Evolutionary conservation across 1,139 yeast species (phyloP).

Genomic region (Taphrina confusa): DNA sequence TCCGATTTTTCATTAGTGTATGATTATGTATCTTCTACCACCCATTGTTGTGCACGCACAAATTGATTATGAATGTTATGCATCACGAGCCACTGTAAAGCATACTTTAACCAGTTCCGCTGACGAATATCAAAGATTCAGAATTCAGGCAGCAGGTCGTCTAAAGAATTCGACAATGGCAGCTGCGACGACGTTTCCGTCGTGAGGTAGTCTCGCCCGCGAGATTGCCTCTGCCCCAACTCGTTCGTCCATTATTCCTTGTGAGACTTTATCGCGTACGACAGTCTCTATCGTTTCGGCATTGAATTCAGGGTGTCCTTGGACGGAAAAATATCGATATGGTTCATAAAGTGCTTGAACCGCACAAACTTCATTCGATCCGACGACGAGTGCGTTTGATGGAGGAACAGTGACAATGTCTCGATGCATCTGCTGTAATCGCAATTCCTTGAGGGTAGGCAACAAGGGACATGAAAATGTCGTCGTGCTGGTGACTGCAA

Average conservation of each 20-base stretch:
- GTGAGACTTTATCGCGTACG: conserved; percentile 35
- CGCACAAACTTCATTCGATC: conserved; percentile 54
- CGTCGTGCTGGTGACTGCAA: conserved; percentile 59
- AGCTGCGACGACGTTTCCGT: conserved; percentile 18
- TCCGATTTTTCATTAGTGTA: too few relatives aligned
- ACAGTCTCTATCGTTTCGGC: conserved; percentile 47
- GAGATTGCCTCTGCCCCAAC: conserved; percentile 14
- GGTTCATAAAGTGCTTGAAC: conserved; percentile 65
- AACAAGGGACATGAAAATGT: conserved; percentile 45
- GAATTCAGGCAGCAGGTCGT: too few relatives aligned
- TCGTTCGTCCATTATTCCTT: conserved; percentile 25
- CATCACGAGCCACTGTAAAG: too few relatives aligned
- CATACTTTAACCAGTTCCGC: too few relatives aligned
- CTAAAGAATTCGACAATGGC: conserved; percentile 15
- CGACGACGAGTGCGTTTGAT: conserved; percentile 53
- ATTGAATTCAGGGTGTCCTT: conserved; percentile 86
- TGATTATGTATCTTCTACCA: too few relatives aligned
- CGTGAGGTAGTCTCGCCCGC: conserved; percentile 22
- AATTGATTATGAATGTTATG: too few relatives aligned
- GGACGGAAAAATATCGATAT: conserved; percentile 62
- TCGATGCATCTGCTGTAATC: conserved; percentile 65
- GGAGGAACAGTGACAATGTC: conserved; percentile 65
- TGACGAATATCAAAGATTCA: too few relatives aligned
- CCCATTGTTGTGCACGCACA: too few relatives aligned
- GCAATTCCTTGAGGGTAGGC: conserved; percentile 44